Base-by-base conservation (phyloP, 352 stramenopile species). In the Phytophthora sansomeana region DNA sequence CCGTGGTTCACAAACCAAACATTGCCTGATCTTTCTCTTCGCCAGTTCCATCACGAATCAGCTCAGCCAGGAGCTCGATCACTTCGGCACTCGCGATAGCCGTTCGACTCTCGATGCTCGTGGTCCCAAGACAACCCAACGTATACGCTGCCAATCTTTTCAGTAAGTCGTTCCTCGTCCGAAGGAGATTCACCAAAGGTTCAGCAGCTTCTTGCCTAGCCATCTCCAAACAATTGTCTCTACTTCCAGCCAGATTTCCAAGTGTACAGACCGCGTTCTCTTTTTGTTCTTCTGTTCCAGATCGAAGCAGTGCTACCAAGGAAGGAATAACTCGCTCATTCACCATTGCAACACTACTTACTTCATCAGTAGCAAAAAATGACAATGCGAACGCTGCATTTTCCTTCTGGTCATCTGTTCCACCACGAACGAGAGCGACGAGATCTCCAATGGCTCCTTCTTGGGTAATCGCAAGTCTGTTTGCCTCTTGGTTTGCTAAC, bases 1-100 rank as follows among this genome's bases (percentile, higher is more conserved):
- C 44, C 44, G 19, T 52, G 44, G 11, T 39, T 52, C 28, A 52
- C 14, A 39, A 36, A 38, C 3, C 44, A 38, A 36, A 52, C 24
- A 52, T 35, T 9, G 44, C 44, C 13, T 38, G 28, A n/a, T 52
- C 10, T 36, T 38, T 39, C 24, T 52, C 28, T 38, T 38, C 44
- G 13, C 3, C 11, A n/a, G 44, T 14, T 52, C 44, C 44, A 11
- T n/a, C 7, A 24, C 28, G 24, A 19, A 52, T 52, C 19, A 52
- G 44, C 44, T 52, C 24, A 26, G 38, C 44, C 13, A 52, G 28
- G 14, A 52, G 24, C 6, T 6, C 16, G 44, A 38, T 13, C 13
- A 52, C 13, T 38, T 52, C 44, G 28, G 36, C 44, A 36, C 28
- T 39, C 26, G 38, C 14, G 5, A 52, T 52, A 7, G 44, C 6